Percentiles rank a stretch among this genome's conserved stretches.
Evolutionary conservation across 192 early-diverging fungal species (phyloP).

Genomic region (Radiomyces spectabilis): DNA sequence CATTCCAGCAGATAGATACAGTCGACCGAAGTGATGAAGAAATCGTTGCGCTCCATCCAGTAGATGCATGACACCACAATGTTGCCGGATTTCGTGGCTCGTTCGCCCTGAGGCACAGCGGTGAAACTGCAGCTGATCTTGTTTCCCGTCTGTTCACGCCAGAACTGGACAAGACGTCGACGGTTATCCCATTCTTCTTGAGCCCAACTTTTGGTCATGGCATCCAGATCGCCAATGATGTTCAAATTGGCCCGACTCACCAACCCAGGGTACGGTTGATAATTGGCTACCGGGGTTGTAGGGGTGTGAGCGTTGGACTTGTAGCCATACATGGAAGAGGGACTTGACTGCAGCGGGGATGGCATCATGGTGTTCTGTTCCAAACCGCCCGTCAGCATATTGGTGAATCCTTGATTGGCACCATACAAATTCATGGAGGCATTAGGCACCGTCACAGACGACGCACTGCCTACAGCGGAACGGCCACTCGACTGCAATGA

Average conservation of each 20-base stretch:
- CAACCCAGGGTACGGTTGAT: slow-evolving; percentile 51
- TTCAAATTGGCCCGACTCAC: slow-evolving; percentile 62
- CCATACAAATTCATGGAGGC: too few species aligned
- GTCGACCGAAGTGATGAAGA: slow-evolving; percentile 70
- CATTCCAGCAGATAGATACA: slow-evolving; percentile 67
- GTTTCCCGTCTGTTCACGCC: slow-evolving; percentile 56
- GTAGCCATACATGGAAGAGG: not conserved
- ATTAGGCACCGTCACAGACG: too few species aligned
- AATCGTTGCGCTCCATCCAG: slow-evolving; percentile 64
- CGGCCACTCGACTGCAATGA: too few species aligned
- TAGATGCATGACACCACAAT: slow-evolving; percentile 73
- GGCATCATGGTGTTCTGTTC: not conserved
- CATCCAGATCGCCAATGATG: slow-evolving; percentile 57
- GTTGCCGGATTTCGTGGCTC: slow-evolving; percentile 40
- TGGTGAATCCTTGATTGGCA: too few species aligned
- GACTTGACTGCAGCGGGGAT: not conserved
- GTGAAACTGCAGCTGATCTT: slow-evolving; percentile 64
- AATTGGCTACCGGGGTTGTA: slow-evolving; percentile 18
- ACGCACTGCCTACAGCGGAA: too few species aligned
- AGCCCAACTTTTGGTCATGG: slow-evolving; percentile 59
- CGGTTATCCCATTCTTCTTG: slow-evolving; percentile 55
- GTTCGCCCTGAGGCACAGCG: slow-evolving; percentile 51
- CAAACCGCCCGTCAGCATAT: too few species aligned
- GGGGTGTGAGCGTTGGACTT: slow-evolving; percentile 1
- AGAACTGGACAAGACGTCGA: slow-evolving; percentile 69